Evolutionary conservation across 2,329 filamentous ascomycete species (phyloP).

Genomic region (Monosporascus sp.): DNA sequence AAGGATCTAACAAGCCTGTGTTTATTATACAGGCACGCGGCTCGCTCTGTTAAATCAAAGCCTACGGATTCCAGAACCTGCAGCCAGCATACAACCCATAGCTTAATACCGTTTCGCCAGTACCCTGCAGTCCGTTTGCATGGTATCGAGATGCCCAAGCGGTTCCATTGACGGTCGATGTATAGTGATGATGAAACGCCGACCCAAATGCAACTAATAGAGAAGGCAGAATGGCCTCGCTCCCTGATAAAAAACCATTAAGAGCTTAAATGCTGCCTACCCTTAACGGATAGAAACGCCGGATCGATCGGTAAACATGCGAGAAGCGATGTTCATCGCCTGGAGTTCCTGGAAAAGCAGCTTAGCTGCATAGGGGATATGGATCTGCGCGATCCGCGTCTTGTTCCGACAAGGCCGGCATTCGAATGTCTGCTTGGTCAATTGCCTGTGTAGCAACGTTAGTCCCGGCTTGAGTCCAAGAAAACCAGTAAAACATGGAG

Average conservation of each 20-base stretch:
- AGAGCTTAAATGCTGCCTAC: background rate
- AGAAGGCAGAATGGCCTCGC: background rate
- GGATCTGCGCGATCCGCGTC: constrained; percentile 95
- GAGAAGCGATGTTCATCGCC: constrained; percentile 95
- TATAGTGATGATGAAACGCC: background rate
- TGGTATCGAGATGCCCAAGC: background rate
- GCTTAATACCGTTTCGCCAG: background rate
- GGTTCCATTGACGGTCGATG: background rate
- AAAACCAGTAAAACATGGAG: constrained; percentile 1
- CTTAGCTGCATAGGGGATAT: constrained; percentile 97
- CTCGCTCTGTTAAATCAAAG: too few relatives aligned
- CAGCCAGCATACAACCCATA: background rate
- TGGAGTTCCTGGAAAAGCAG: constrained; percentile 96
- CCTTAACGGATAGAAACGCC: constrained; percentile 63
- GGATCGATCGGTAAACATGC: constrained; percentile 89
- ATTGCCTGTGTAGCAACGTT: constrained; percentile 55
- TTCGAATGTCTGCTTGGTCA: constrained; percentile 93
- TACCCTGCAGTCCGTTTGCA: background rate
- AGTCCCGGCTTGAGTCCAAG: constrained; percentile 18
- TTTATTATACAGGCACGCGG: too few relatives aligned
- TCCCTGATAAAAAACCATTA: background rate
- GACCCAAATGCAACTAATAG: background rate
- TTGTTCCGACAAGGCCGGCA: constrained; percentile 99
- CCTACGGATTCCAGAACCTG: background rate
- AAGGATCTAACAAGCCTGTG: background rate